Evolutionary conservation across 257 asterid species (phyloP), one percentile per base, ranked within the genome.

Genomic region (Solanum lignicaule): DNA sequence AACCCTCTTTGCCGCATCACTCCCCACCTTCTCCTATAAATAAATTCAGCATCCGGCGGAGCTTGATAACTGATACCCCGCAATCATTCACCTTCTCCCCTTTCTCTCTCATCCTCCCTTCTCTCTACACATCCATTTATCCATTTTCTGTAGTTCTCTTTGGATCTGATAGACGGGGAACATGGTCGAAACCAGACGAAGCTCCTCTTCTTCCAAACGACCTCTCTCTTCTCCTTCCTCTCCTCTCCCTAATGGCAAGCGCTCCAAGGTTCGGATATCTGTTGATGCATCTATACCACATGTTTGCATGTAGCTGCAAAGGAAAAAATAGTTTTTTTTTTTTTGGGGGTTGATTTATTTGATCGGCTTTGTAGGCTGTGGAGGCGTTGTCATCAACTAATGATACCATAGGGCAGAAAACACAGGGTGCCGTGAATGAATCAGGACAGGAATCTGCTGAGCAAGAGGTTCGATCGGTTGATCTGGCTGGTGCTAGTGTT

Each of bases 161-260:
- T 78, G 12, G 52, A 88, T 73, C 36, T 33, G 82, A 38, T 66
- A 36, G 29, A 75, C 87, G 87, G 41, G 23, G 14, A 71, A 20
- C 82, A 96, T 96, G 99, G 99, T 95, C 72, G 98, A 94, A 89
- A 96, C 98, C 83, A 92, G 98, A 87, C 93, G 99, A 68, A 91
- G 98, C 74, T 92, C 99, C 76, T 94, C 98, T 87, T 89, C 97
- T 41, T 92, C 99, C 9, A 96, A 96, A 89, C 97, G 98, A 23
- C 90, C 96, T 25, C 90, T 92, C 5, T 46, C 94, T 72, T 90
- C 96, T 83, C 91, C 98, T 7, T 81, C 98, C 2, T 88, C 98
- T 84, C 86, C 98, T 84, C 76, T 72, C 52, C 95, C 94, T 20
- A 89, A 78, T 87, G 95, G 96, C 20, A 96, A 96, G 92, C 94